phyloP scores from a whole-genome alignment of 2,329 filamentous ascomycete species.

The Fusarium newnesense region DNA sequence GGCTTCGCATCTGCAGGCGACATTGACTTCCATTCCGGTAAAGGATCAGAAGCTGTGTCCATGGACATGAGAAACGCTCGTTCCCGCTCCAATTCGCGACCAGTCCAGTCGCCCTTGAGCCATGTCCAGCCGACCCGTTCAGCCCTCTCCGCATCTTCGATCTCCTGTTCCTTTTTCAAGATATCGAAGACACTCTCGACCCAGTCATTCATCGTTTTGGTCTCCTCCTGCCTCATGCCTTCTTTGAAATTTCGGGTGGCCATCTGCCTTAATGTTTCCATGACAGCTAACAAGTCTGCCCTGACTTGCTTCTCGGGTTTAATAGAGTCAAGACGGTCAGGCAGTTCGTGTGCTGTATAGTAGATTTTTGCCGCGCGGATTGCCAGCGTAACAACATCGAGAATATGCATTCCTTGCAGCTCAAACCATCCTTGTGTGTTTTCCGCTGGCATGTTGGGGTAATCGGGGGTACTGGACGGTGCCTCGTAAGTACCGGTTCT shows the following conservation, averaged over 20 bases:
- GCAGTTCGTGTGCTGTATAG: constrained; percentile 91
- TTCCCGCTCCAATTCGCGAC: constrained; percentile 80
- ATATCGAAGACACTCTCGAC: constrained; percentile 81
- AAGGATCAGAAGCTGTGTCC: constrained; percentile 64
- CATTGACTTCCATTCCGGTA: constrained; percentile 75
- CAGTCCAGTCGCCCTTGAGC: constrained; percentile 81
- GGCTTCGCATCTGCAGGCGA: constrained; percentile 59
- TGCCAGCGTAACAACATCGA: constrained; percentile 93
- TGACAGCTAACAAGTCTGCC: constrained; percentile 82
- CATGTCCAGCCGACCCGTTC: constrained; percentile 83
- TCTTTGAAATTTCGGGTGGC: constrained; percentile 86
- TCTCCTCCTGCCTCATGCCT: constrained; percentile 82
- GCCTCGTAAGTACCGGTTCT: constrained; percentile 47
- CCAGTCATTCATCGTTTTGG: constrained; percentile 81
- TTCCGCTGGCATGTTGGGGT: constrained; percentile 56
- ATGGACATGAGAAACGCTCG: constrained; percentile 84
- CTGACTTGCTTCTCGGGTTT: constrained; percentile 88
- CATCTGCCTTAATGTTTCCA: constrained; percentile 93
- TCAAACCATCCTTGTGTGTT: constrained; percentile 79
- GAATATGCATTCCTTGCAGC: constrained; percentile 88
- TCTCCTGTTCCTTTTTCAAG: constrained; percentile 78
- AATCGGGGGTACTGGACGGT: constrained; percentile 43
- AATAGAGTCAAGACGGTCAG: constrained; percentile 85
- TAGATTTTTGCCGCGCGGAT: constrained; percentile 96
- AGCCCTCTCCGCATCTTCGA: constrained; percentile 76